Evolutionary conservation across 2,329 filamentous ascomycete species (phyloP).

Genomic region (Penicillium sp.): DNA sequence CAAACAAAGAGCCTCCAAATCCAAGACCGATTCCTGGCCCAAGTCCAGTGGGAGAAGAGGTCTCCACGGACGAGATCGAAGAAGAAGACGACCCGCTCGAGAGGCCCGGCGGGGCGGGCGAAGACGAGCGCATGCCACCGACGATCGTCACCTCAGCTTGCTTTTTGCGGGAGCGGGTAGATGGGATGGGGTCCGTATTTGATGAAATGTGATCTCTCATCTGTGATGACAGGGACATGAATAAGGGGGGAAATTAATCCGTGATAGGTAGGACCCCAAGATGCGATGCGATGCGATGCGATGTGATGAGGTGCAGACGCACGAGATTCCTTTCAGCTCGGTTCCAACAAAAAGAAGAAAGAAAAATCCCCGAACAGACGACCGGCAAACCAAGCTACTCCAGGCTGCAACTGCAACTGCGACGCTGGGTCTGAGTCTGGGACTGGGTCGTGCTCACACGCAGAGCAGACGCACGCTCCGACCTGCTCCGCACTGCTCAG

Average conservation of each 20-base stretch:
- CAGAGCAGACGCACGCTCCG: conserved; percentile 14
- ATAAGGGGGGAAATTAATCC: not conserved
- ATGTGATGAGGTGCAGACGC: not conserved
- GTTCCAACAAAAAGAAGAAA: not conserved
- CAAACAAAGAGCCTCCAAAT: not conserved
- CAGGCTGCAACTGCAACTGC: not conserved
- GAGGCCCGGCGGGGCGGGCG: conserved; percentile 31
- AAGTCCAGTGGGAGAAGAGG: conserved; percentile 14
- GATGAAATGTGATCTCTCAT: not conserved
- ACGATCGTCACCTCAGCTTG: conserved; percentile 10
- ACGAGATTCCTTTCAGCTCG: not conserved
- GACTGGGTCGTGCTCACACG: conserved; percentile 1
- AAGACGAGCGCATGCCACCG: conserved; percentile 15
- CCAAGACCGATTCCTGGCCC: conserved; percentile 19
- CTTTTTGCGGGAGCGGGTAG: conserved; percentile 7
- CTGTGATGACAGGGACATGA: not conserved
- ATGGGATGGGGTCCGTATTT: not conserved
- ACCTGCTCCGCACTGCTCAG: conserved; percentile 21
- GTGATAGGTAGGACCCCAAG: not conserved
- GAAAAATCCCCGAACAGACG: not conserved
- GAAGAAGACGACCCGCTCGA: conserved; percentile 32
- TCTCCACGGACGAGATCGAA: conserved; percentile 33
- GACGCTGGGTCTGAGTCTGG: not conserved
- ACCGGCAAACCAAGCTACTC: not conserved
- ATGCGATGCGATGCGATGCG: not conserved